Evolutionary conservation across 1,139 yeast genomes (phyloP).

Genomic region (Taphrina wiesneri): DNA sequence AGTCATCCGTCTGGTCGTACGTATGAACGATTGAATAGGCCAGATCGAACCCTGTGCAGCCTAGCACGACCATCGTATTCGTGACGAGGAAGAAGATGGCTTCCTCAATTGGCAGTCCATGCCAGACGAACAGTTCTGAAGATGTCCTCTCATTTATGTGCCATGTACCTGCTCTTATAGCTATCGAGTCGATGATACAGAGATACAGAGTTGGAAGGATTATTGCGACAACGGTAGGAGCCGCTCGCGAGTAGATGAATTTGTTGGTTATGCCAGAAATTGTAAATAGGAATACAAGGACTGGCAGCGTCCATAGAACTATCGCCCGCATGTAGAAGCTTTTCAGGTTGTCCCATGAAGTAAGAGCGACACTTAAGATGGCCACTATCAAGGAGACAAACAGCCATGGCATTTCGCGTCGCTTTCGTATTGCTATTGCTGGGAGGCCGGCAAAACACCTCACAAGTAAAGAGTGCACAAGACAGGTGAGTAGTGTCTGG

Average conservation of each 20-base stretch:
- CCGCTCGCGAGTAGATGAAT: conserved; percentile 4
- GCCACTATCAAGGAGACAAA: neutral
- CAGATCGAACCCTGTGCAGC: conserved; percentile 31
- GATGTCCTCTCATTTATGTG: conserved; percentile 30
- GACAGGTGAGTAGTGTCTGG: conserved; percentile 28
- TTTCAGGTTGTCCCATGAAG: conserved; percentile 1
- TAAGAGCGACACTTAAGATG: neutral
- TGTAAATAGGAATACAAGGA: conserved; percentile 27
- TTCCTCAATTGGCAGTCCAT: conserved; percentile 32
- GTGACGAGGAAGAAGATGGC: conserved; percentile 32
- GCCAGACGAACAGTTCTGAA: conserved; percentile 15
- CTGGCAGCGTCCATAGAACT: conserved; percentile 32
- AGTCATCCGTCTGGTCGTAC: neutral
- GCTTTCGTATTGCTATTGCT: neutral
- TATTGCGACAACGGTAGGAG: conserved; percentile 7
- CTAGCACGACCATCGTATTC: conserved; percentile 31
- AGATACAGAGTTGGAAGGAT: conserved; percentile 27
- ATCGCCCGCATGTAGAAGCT: conserved; percentile 31
- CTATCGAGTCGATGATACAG: conserved; percentile 30
- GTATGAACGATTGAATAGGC: conserved; percentile 26
- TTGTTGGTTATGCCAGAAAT: conserved; percentile 14
- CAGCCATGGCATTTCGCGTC: neutral
- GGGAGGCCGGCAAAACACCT: conserved; percentile 26
- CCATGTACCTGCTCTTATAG: conserved; percentile 34
- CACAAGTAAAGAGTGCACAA: conserved; percentile 14